A percentile compares a stretch with the other conserved stretches of the same genome.
phyloP scores from a whole-genome alignment of 2,329 filamentous ascomycete genomes.

The Beauveria sp. region DNA sequence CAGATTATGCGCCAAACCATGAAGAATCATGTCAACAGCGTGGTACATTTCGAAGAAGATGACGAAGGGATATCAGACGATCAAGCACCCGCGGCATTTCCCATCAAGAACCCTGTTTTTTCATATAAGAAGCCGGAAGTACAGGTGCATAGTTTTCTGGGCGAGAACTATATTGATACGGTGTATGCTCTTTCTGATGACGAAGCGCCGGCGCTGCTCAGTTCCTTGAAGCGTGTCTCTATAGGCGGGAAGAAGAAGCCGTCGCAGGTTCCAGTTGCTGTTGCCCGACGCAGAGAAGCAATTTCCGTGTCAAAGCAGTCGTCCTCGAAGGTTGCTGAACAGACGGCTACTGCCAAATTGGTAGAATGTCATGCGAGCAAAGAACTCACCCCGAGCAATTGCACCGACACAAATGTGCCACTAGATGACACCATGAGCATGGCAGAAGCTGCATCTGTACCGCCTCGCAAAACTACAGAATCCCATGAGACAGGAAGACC shows the following conservation, averaged over 20 bases:
- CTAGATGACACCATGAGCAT: not conserved
- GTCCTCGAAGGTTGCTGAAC: not conserved
- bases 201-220: conserved; percentile 24
- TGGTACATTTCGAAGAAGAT: conserved; percentile 8
- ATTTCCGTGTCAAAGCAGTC: not conserved
- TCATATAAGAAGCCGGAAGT: not conserved
- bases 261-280: not conserved
- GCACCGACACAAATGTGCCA: not conserved
- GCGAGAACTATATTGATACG: conserved; percentile 8
- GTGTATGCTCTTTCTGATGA: conserved; percentile 27
- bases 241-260: not conserved
- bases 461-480: not conserved
- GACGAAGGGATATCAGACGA: not conserved
- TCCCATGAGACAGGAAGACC: not conserved
- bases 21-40: conserved; percentile 9
- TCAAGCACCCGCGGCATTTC: not conserved
- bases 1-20: conserved; percentile 7
- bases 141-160: conserved; percentile 4
- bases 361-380: not conserved
- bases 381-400: not conserved
- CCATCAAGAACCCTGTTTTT: not conserved
- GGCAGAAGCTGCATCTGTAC: not conserved
- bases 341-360: not conserved
- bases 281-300: conserved; percentile 5
- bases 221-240: not conserved